Evolutionary conservation across 1,139 yeast species (phyloP).

Genomic region (Williopsis jadinii): DNA sequence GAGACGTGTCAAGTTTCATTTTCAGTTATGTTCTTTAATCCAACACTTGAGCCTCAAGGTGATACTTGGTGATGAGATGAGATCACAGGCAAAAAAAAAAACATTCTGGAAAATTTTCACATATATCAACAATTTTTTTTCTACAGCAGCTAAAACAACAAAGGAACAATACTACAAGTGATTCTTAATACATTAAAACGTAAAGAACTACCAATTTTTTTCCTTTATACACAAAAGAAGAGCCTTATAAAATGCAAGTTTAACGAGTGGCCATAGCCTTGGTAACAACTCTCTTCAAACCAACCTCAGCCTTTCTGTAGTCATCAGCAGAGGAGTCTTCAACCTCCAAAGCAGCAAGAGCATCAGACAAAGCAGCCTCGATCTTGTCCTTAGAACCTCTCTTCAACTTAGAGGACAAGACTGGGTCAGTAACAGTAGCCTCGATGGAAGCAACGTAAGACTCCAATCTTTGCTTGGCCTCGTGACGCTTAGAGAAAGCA

Average conservation of each 20-base stretch:
- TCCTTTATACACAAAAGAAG: too few species aligned
- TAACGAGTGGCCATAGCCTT: slow-evolving; percentile 99
- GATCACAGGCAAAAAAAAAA: too few species aligned
- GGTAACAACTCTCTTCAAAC: slow-evolving; percentile 98
- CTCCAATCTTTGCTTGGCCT: slow-evolving; percentile 99
- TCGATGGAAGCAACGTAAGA: slow-evolving; percentile 98
- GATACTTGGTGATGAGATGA: too few species aligned
- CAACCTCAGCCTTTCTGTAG: slow-evolving; percentile 98
- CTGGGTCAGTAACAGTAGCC: slow-evolving; percentile 96
- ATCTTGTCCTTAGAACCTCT: slow-evolving; percentile 96
- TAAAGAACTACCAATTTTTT: too few species aligned
- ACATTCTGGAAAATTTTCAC: too few species aligned
- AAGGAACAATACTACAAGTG: background rate
- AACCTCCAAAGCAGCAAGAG: slow-evolving; percentile 95
- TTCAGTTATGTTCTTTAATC: slow-evolving; percentile 7
- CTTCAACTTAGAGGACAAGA: slow-evolving; percentile 96
- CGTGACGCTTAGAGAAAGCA: slow-evolving; percentile 99
- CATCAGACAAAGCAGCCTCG: slow-evolving; percentile 97
- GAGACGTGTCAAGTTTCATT: slow-evolving; percentile 89
- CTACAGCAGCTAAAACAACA: background rate
- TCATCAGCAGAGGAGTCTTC: slow-evolving; percentile 97
- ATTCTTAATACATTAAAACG: background rate
- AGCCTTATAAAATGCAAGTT: slow-evolving; percentile 20
- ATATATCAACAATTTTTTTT: too few species aligned
- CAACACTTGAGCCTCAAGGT: too few species aligned